Evolutionary conservation across 108 stramenopile genomes (phyloP), one percentile per base, ranked within the genome.

Genomic region (Skeletonema tropicum): DNA sequence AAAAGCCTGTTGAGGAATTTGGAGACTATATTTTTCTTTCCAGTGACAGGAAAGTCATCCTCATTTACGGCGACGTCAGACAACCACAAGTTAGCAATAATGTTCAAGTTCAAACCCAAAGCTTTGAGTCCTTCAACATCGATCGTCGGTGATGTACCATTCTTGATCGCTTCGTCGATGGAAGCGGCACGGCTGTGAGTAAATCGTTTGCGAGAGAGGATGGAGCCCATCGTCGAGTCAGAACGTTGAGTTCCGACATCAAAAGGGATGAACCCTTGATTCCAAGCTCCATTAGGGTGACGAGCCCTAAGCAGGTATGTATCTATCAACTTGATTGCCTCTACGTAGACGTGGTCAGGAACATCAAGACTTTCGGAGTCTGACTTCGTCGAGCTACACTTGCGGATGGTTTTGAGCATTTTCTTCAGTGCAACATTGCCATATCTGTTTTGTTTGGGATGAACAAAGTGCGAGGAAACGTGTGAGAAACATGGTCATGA

Each of bases 1-100:
- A 69, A 12, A 23, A 57, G 11, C 30, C 68, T 42, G 14, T 69
- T 69, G 58, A 69, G 68, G 26, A 69, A 69, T 26, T 29, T 58
- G 4, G 68, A n/a, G 13, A 69, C 64, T 13, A 48, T 6, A 33
- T 15, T 9, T 23, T 29, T 30, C 29, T 69, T 21, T 17, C 68
- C 68, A 5, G 21, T 5, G 58, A 8, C 5, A 26, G 64, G 45
- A 19, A 66, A 66, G 10, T 66, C 64, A 5, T 30, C 63, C 21
- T 49, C 74, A 26, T 70, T 39, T 10, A 57, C 33, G 5, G 65
- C 74, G 17, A 60, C 60, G 6, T 60, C 60, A 4, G 12, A 3
- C 60, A 60, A 26, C 60, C 60, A 60, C 30, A 60, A 14, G 35
- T 35, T 35, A 19, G 21, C 17, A 36, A 60, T 15, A 17, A 36